A percentile compares a stretch with the other conserved stretches of the same genome.
phyloP scores from a whole-genome alignment of 306 rosid species.

The Parietaria judaica region DNA sequence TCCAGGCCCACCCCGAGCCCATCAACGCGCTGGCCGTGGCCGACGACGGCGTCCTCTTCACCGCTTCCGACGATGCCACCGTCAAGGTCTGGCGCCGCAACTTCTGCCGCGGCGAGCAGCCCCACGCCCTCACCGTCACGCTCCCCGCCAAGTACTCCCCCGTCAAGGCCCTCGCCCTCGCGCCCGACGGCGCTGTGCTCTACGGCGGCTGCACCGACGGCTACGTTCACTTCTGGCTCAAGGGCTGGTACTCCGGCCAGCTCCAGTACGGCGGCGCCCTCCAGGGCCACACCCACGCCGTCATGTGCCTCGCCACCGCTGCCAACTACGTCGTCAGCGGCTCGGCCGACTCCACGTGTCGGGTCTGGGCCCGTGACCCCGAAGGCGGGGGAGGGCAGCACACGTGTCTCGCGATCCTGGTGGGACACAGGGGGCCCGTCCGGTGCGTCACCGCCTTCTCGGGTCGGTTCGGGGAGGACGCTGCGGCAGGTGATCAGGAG shows the following conservation, averaged over 20 bases:
- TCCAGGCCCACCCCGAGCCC: conserved; percentile 61
- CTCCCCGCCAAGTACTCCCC: conserved; percentile 75
- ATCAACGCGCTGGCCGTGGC: conserved; percentile 52
- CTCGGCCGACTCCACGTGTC: conserved; percentile 73
- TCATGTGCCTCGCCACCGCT: conserved; percentile 59
- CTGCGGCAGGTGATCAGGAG: conserved; percentile 31
- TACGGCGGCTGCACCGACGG: conserved; percentile 93
- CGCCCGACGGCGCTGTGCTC: conserved; percentile 40
- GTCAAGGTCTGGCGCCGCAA: conserved; percentile 75
- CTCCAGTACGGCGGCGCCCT: conserved; percentile 79
- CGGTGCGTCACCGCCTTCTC: conserved; percentile 47
- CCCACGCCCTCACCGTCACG: conserved; percentile 70
- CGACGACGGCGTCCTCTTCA: conserved; percentile 72
- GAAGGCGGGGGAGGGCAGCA: conserved; percentile 49
- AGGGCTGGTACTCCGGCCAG: conserved; percentile 76
- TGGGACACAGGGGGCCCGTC: conserved; percentile 86
- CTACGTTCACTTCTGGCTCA: conserved; percentile 79
- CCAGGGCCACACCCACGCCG: conserved; percentile 91
- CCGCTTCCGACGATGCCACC: conserved; percentile 80
- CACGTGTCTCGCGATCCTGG: conserved; percentile 61
- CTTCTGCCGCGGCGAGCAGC: conserved; percentile 51
- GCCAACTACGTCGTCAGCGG: conserved; percentile 62
- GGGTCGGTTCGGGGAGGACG: conserved; percentile 31
- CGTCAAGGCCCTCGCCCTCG: conserved; percentile 49
- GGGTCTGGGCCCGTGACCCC: conserved; percentile 61